Percentiles rank a stretch among this genome's conserved stretches.
phyloP scores from a whole-genome alignment of 805 yeast genomes.

The Candida ponderosae region DNA sequence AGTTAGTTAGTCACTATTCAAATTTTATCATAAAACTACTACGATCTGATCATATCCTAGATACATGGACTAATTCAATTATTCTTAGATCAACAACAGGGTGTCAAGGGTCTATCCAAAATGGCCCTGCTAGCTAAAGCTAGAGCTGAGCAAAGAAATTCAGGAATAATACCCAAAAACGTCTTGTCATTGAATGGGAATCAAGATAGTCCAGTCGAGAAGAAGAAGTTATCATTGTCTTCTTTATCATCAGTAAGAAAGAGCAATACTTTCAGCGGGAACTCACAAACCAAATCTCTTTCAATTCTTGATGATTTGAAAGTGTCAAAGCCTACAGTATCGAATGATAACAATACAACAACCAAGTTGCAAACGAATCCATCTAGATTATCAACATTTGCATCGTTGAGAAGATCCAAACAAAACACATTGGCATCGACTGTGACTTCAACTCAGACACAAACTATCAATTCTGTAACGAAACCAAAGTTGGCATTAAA shows the following conservation, averaged over 20 bases:
- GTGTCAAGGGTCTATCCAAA: conserved; percentile 12
- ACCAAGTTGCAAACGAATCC: no score
- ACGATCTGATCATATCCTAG: no score
- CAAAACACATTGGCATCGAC: no score
- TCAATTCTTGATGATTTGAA: background rate
- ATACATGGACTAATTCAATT: background rate
- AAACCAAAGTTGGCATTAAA: no score
- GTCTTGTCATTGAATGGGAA: no score
- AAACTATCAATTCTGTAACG: no score
- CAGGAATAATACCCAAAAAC: background rate
- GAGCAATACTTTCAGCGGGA: no score
- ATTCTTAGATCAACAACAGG: background rate
- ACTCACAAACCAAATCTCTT: background rate
- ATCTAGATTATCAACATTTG: background rate
- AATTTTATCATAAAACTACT: no score
- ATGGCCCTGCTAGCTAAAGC: conserved; percentile 17
- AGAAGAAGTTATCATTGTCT: background rate
- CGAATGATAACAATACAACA: background rate
- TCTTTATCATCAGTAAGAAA: background rate
- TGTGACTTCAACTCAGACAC: no score
- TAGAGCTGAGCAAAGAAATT: conserved; percentile 10
- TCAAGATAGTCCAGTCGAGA: no score
- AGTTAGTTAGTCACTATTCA: no score
- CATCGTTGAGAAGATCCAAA: background rate
- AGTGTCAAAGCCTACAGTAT: background rate